A percentile compares a stretch with the other conserved stretches of the same genome.
Evolutionary conservation across 768 basidiomycete genomes (phyloP).

Genomic region (Hygrophorus pudorinus): DNA sequence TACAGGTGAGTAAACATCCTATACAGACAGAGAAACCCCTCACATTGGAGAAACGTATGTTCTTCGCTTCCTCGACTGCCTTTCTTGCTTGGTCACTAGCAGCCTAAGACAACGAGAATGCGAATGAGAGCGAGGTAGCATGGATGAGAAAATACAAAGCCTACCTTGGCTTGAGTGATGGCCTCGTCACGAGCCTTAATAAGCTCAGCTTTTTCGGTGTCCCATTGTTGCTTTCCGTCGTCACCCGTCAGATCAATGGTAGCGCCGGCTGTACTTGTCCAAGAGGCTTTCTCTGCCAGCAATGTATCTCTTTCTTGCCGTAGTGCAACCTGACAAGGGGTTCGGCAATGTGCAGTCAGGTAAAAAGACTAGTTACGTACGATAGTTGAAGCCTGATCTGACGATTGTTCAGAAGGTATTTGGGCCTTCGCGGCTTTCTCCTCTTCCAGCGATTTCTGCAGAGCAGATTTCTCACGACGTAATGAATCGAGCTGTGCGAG

Average conservation of each 20-base stretch:
- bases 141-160: neutral
- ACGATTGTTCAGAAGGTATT: neutral
- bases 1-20: neutral
- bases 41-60: conserved; percentile 31
- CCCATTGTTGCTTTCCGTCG: conserved; percentile 33
- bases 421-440: conserved; percentile 5
- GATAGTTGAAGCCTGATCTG: conserved; percentile 25
- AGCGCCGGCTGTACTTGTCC: conserved; percentile 20
- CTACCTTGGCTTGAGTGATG: conserved; percentile 46
- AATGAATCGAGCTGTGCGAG: conserved; percentile 1
- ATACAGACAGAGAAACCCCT: conserved; percentile 6
- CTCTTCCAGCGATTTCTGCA: conserved; percentile 5
- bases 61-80: conserved; percentile 33
- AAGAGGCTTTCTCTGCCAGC: conserved; percentile 47
- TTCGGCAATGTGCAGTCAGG: neutral
- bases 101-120: conserved; percentile 16
- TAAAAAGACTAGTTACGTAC: conserved; percentile 21
- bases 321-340: conserved; percentile 28
- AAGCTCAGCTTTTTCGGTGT: conserved; percentile 51
- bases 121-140: neutral
- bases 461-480: conserved; percentile 4
- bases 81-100: conserved; percentile 35
- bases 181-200: conserved; percentile 53
- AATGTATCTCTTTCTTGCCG: conserved; percentile 53
- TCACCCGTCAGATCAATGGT: conserved; percentile 17